phyloP scores from a whole-genome alignment of 768 basidiomycete genomes.

The Boletellus sp. region DNA sequence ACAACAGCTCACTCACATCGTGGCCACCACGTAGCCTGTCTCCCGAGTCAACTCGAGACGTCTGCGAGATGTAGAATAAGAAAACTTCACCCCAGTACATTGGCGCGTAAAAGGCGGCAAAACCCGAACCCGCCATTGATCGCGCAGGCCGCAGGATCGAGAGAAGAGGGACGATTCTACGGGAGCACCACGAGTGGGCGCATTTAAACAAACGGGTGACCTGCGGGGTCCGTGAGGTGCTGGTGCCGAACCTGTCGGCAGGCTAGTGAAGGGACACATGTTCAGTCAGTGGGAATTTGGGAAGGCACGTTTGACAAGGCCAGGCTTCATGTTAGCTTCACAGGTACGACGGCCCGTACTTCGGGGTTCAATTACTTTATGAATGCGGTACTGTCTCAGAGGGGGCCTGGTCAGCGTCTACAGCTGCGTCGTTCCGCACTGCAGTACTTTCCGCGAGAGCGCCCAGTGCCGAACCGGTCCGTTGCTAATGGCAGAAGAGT shows the following conservation, averaged over 20 bases:
- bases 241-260: not conserved
- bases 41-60: not conserved
- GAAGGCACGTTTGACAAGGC: not conserved
- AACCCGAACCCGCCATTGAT: not conserved
- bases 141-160: not conserved
- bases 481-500: too few relatives aligned
- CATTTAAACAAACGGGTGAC: not conserved
- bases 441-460: too few relatives aligned
- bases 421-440: too few relatives aligned
- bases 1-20: not conserved
- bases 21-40: slow-evolving; percentile 8
- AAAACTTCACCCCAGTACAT: slow-evolving; percentile 9
- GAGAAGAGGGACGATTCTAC: not conserved
- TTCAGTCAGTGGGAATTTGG: not conserved
- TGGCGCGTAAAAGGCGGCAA: not conserved
- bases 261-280: not conserved
- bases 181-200: not conserved
- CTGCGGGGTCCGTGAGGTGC: not conserved
- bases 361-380: too few relatives aligned
- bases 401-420: too few relatives aligned
- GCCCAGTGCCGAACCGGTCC: too few relatives aligned
- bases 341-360: too few relatives aligned
- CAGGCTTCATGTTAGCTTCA: not conserved
- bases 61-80: not conserved
- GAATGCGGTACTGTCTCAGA: too few relatives aligned